Evolutionary conservation across 2,329 filamentous ascomycete species (phyloP).

Genomic region (Coniochaeta prunicola): DNA sequence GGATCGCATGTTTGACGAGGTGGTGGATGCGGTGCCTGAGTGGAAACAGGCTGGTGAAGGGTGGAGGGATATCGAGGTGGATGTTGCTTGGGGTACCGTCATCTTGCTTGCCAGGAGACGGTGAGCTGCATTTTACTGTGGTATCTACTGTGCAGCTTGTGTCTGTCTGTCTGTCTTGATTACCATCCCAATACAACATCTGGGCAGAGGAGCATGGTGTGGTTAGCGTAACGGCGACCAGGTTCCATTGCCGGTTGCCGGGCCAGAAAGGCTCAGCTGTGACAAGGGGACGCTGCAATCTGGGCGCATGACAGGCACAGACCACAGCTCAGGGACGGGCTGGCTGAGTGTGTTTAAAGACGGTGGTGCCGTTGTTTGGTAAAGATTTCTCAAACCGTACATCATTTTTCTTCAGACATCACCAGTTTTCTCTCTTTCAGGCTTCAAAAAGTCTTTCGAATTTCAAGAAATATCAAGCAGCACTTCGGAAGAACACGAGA

Average conservation of each 20-base stretch:
- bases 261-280: background rate
- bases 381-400: background rate
- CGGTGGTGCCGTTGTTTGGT: background rate
- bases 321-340: conserved; percentile 7
- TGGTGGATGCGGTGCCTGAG: conserved; percentile 43
- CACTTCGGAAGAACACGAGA: background rate
- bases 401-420: background rate
- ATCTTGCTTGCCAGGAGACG: conserved; percentile 47
- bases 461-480: background rate
- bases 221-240: background rate
- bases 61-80: conserved; percentile 48
- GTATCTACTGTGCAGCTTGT: no score
- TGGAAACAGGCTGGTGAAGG: conserved; percentile 39
- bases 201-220: conserved; percentile 7
- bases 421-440: background rate
- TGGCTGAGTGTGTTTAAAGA: background rate
- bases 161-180: no score
- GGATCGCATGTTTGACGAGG: conserved; percentile 55
- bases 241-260: conserved; percentile 2
- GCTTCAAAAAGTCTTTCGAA: background rate
- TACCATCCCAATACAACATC: no score
- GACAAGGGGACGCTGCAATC: background rate
- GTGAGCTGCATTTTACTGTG: conserved; percentile 15
- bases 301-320: conserved; percentile 13
- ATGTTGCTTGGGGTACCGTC: conserved; percentile 55